phyloP scores from a whole-genome alignment of 768 basidiomycete species.

The Erythrobasidium yunnanense region DNA sequence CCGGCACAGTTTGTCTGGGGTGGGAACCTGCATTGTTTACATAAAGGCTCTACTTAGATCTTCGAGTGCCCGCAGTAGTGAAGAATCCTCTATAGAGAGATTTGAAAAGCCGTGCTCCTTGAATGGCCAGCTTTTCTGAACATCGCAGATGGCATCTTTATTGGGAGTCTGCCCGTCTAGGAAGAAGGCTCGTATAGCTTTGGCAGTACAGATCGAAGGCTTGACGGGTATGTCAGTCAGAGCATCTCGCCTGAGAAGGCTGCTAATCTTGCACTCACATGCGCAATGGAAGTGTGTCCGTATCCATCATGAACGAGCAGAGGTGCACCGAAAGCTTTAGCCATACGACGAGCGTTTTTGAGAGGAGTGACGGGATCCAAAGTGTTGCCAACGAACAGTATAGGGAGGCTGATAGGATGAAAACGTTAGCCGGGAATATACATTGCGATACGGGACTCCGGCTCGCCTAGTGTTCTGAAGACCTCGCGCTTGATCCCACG shows the following conservation, averaged over 20 bases:
- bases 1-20: too few species aligned
- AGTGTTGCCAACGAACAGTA: slow-evolving; percentile 30
- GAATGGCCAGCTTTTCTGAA: background rate
- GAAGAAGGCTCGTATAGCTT: background rate
- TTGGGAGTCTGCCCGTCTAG: background rate
- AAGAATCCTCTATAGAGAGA: background rate
- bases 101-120: background rate
- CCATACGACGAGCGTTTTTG: slow-evolving; percentile 24
- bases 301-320: slow-evolving; percentile 8
- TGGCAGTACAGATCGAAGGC: slow-evolving; percentile 6
- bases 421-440: too few species aligned
- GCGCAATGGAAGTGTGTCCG: slow-evolving; percentile 1
- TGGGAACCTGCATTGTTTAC: too few species aligned
- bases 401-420: too few species aligned
- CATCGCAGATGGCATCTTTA: background rate
- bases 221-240: background rate
- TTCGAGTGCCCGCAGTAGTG: background rate
- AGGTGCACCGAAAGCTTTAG: background rate
- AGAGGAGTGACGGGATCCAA: slow-evolving; percentile 36
- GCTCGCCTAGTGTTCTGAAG: slow-evolving; percentile 34
- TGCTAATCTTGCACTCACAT: background rate
- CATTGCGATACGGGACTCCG: too few species aligned
- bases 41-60: too few species aligned
- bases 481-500: slow-evolving; percentile 29
- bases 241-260: background rate